Percentiles rank a stretch among this genome's conserved stretches.
Evolutionary conservation across 169 alveolate species (phyloP).

Genomic region (Eimeria praecox): DNA sequence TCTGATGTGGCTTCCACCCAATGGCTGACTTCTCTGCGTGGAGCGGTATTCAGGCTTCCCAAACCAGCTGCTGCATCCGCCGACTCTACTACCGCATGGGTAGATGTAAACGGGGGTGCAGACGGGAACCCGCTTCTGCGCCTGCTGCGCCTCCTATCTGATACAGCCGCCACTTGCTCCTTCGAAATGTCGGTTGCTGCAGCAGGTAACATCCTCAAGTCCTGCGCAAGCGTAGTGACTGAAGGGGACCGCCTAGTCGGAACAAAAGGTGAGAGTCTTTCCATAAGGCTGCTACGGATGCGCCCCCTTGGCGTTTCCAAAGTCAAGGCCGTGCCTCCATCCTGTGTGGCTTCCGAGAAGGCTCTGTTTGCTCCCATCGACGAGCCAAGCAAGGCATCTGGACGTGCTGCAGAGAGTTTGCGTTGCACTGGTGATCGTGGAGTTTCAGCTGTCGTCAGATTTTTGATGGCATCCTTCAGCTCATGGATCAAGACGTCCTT

Average conservation of each 20-base stretch:
- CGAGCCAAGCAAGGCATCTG: conserved; percentile 12
- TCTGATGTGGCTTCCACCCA: conserved; percentile 24
- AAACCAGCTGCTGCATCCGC: not conserved
- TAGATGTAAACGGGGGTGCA: not conserved
- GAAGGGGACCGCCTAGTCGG: not conserved
- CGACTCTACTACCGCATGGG: not conserved
- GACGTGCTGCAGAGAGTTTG: conserved; percentile 31
- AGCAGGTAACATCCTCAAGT: not conserved
- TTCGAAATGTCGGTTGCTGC: not conserved
- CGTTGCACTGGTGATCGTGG: conserved; percentile 38
- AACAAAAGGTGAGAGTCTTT: not conserved
- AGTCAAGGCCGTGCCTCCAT: conserved; percentile 28
- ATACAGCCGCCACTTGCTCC: not conserved
- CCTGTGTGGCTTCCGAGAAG: conserved; percentile 10
- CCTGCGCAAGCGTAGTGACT: conserved; percentile 62
- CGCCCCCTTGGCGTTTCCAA: conserved; percentile 58
- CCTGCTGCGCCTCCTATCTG: not conserved
- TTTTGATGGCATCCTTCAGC: conserved; percentile 44
- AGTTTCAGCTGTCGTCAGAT: conserved; percentile 7
- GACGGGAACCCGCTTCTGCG: not conserved
- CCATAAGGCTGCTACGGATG: conserved; percentile 40
- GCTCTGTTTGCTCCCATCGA: conserved; percentile 3
- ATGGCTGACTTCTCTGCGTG: not conserved
- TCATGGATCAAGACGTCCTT: conserved; percentile 31
- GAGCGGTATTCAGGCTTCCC: not conserved